Conservation (phyloP, 1,284 basidiomycete species). For the Ganoderma resinaceum region DNA sequence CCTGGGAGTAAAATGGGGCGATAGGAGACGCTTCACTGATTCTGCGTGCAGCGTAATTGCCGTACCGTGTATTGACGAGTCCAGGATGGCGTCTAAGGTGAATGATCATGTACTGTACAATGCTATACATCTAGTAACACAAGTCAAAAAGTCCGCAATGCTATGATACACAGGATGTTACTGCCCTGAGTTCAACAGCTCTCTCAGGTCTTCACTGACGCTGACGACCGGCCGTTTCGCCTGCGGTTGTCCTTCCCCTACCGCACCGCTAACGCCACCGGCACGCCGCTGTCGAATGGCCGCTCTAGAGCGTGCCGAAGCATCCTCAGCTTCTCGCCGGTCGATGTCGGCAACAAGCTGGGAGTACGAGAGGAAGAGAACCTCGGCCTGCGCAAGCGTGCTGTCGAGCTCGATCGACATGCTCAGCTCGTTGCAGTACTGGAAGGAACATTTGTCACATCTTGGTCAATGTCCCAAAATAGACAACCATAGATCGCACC, state of each 20-base stretch:
- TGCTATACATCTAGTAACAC: constrained; percentile 25
- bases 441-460: constrained; percentile 17
- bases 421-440: constrained; percentile 93
- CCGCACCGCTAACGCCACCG: constrained; percentile 7
- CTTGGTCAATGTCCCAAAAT: not conserved
- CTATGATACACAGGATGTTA: constrained; percentile 18
- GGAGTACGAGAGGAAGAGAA: constrained; percentile 86
- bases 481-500: constrained; percentile 46
- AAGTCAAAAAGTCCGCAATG: constrained; percentile 19
- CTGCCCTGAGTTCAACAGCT: constrained; percentile 28
- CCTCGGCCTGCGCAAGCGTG: constrained; percentile 92
- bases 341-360: constrained; percentile 92
- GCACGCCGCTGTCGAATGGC: constrained; percentile 21
- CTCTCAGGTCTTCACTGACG: constrained; percentile 28
- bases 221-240: constrained; percentile 24
- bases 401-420: constrained; percentile 94
- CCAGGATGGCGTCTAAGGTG: constrained; percentile 9
- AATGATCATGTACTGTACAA: constrained; percentile 10
- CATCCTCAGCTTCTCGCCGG: constrained; percentile 66
- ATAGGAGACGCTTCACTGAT: constrained; percentile 14
- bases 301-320: constrained; percentile 11
- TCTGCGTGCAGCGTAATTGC: constrained; percentile 7
- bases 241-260: not conserved
- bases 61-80: constrained; percentile 7
- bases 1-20: constrained; percentile 8